Base-by-base conservation (phyloP, 148 eudicot species). In the Heliamphora exappendiculata region DNA sequence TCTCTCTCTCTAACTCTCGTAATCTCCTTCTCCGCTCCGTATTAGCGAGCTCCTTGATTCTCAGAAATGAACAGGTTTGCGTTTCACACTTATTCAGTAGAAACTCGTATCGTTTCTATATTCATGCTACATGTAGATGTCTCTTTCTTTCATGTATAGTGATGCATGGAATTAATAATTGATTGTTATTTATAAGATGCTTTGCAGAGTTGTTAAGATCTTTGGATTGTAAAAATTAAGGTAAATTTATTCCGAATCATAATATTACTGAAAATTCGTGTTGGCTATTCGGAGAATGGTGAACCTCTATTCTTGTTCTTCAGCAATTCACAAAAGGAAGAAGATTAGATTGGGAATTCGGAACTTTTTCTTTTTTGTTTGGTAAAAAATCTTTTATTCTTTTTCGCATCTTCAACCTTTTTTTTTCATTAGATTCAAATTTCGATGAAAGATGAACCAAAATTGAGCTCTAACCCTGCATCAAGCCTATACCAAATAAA, bases 11-110 rank as follows among this genome's bases (percentile, higher is more conserved):
- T n/a, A n/a, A n/a, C n/a, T n/a, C n/a, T n/a, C n/a, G n/a, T n/a
- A n/a, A n/a, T n/a, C n/a, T n/a, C n/a, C n/a, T n/a, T n/a, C n/a
- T n/a, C n/a, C n/a, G n/a, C n/a, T n/a, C n/a, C n/a, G n/a, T n/a
- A n/a, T n/a, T n/a, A 60, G 62, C 37, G 47, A 36, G n/a, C 29
- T 73, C 26, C 13, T 36, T 22, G 36, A 73, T 10, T 55, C 65
- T 2, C 71, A 7, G 53, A 55, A 55, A 76, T 76, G 78, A 50
- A 65, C 72, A 76, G 78, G 78, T 76, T n/a, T 8, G 51, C 22
- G 65, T 47, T 34, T 50, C 16, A 2, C 42, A 19, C 31, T 63
- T 49, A 20, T n/a, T 20, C 29, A n/a, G 5, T 31, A 7, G 14
- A 68, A 17, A 44, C 16, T 33, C 14, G 19, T 33, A 42, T 68